Base-by-base conservation (phyloP, 2,329 filamentous ascomycete genomes). In the Diaporthe capsici region DNA sequence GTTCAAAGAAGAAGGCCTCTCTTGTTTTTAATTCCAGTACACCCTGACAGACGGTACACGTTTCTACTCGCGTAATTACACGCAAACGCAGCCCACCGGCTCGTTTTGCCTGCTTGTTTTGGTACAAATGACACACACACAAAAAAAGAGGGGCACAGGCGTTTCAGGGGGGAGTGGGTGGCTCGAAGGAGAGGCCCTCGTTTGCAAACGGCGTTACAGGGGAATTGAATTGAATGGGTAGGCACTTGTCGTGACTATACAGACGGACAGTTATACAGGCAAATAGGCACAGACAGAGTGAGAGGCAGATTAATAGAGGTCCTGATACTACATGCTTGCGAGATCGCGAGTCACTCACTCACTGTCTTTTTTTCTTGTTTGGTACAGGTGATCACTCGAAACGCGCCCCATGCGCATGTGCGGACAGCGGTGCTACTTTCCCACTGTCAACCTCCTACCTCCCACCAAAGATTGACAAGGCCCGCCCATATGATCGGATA, bases 271-370 rank as follows among this genome's bases (percentile, higher is more conserved):
- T 2, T 28, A 55, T 53, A 70, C 34, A 55, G 34, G n/a, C 31
- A 68, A 31, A 53, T n/a, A 51, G 44, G 63, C 22, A 12, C 15
- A 34, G 15, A 34, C 6, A 13, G 2, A 47, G n/a, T 31, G n/a
- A 60, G 34, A 42, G 37, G n/a, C 37, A 47, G 28, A 65, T 28
- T 55, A 70, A 70, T 55, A 55, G 65, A 70, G n/a, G 42, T 55
- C 15, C 31, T 22, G 34, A 28, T 37, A 39, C 15, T 8, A 20
- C 28, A 28, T 1, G 15, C 17, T 28, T 39, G 22, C 31, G 3
- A 51, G 34, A 31, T 4, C 10, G 25, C 20, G n/a, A 28, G 39
- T 25, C 58, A n/a, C 37, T 44, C 42, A 20, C 42, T 17, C 42
- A 7, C 15, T 17, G 42, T 44, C 1, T 17, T 28, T 15, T 55